These are phyloP conservation scores for Geranomyces variabilis DNA, from an alignment of 192 early-diverging fungal genomes.

Conservation along the genomic window DNA sequence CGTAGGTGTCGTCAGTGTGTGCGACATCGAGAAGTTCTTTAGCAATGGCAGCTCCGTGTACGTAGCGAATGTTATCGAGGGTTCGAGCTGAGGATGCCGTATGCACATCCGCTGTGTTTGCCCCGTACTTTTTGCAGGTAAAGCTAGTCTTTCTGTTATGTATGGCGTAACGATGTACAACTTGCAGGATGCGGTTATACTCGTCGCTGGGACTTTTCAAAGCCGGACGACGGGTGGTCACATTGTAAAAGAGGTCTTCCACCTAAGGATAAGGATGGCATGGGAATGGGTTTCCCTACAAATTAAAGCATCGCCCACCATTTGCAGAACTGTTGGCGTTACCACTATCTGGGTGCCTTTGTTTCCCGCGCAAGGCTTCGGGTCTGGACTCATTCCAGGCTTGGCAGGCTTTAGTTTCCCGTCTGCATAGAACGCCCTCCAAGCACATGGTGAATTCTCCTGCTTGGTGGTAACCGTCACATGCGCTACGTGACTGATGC, in stretches of 20 bases:
- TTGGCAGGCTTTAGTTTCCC: constrained; percentile 79
- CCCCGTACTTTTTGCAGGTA: constrained; percentile 85
- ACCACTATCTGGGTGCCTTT: constrained; percentile 91
- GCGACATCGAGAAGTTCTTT: constrained; percentile 75
- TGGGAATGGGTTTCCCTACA: constrained; percentile 14
- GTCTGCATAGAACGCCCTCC: constrained; percentile 81
- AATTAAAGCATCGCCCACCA: neutral
- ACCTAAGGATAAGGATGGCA: constrained; percentile 50
- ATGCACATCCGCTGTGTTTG: constrained; percentile 76
- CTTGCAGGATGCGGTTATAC: constrained; percentile 87
- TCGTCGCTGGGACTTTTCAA: constrained; percentile 85
- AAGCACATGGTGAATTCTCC: constrained; percentile 49
- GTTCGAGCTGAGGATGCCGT: constrained; percentile 64
- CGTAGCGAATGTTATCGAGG: constrained; percentile 78
- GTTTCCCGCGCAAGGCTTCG: constrained; percentile 94
- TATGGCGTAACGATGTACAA: constrained; percentile 90
- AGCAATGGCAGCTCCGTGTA: constrained; percentile 82
- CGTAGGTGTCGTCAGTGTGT: constrained; percentile 50
- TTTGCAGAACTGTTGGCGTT: too few relatives aligned
- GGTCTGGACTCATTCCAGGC: constrained; percentile 73
- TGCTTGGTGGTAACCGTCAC: constrained; percentile 71
- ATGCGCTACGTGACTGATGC: constrained; percentile 93
- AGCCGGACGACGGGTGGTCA: constrained; percentile 81
- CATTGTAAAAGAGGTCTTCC: constrained; percentile 96
- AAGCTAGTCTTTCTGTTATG: constrained; percentile 85